phyloP scores from a whole-genome alignment of 768 basidiomycete species.

The Paxillus rubicundulus region DNA sequence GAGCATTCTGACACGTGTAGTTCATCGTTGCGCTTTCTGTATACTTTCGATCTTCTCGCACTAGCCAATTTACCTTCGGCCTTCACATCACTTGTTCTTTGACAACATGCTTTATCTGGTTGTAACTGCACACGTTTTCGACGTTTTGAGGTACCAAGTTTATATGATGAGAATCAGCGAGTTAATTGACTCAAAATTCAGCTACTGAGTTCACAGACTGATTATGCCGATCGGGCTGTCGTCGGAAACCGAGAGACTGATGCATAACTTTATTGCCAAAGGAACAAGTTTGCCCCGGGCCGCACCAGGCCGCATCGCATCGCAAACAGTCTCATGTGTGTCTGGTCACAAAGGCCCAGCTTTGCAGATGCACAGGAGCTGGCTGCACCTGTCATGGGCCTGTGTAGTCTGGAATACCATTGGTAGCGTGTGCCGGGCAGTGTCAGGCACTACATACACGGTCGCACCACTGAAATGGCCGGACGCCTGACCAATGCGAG shows the following conservation, averaged over 20 bases:
- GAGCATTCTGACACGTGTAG: constrained; percentile 9
- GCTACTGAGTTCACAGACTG: not conserved
- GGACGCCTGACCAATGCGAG: not conserved
- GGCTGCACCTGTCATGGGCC: no score
- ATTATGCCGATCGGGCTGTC: not conserved
- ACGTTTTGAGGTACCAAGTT: not conserved
- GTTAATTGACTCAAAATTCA: constrained; percentile 3
- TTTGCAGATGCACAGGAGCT: no score
- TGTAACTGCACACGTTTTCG: constrained; percentile 21
- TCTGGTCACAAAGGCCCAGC: no score
- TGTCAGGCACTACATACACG: no score
- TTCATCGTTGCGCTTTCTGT: constrained; percentile 18
- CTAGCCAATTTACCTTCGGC: constrained; percentile 22
- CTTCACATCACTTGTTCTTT: constrained; percentile 11
- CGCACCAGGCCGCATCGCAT: no score
- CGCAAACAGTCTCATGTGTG: no score
- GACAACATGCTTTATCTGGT: constrained; percentile 15
- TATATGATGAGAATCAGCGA: not conserved
- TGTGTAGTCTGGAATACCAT: no score
- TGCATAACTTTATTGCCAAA: no score
- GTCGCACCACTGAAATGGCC: not conserved
- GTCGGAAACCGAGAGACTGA: not conserved
- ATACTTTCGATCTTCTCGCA: constrained; percentile 29
- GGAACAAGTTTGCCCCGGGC: no score
- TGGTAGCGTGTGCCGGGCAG: no score